These are phyloP conservation scores for Nigrograna mackinnonii DNA, from an alignment of 2,329 filamentous ascomycete genomes.

Conservation along the genomic window DNA sequence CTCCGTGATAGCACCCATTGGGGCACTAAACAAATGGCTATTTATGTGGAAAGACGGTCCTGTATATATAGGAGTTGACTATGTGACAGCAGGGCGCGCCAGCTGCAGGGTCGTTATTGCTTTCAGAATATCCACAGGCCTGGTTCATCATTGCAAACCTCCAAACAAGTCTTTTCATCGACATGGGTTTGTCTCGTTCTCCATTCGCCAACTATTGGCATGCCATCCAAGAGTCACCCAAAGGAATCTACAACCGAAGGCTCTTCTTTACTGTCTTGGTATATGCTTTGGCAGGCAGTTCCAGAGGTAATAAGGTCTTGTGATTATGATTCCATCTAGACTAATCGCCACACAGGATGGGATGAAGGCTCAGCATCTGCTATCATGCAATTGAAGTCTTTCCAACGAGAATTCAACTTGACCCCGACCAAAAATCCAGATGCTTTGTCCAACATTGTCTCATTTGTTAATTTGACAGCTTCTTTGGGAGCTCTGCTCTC, in stretches of 20 bases:
- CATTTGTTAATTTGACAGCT: neutral
- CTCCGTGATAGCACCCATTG: too few species aligned
- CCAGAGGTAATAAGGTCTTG: too few species aligned
- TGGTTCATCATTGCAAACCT: too few species aligned
- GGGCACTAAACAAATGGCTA: too few species aligned
- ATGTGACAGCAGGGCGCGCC: too few species aligned
- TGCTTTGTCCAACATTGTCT: neutral
- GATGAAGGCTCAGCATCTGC: neutral
- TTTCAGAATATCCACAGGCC: too few species aligned
- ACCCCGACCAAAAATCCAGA: neutral
- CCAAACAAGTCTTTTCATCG: too few species aligned
- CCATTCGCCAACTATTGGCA: neutral
- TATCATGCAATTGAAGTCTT: neutral
- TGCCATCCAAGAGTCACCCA: neutral
- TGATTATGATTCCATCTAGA: too few species aligned
- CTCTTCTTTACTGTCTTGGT: neutral
- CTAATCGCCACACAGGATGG: too few species aligned
- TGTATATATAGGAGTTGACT: too few species aligned
- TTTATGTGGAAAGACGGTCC: too few species aligned
- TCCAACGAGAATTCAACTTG: neutral
- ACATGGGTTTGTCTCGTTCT: neutral
- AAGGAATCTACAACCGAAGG: neutral
- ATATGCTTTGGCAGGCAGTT: neutral
- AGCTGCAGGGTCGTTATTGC: too few species aligned
- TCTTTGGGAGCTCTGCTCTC: neutral